Conservation (phyloP, 1,284 basidiomycete genomes). For the Testicularia cyperi region DNA sequence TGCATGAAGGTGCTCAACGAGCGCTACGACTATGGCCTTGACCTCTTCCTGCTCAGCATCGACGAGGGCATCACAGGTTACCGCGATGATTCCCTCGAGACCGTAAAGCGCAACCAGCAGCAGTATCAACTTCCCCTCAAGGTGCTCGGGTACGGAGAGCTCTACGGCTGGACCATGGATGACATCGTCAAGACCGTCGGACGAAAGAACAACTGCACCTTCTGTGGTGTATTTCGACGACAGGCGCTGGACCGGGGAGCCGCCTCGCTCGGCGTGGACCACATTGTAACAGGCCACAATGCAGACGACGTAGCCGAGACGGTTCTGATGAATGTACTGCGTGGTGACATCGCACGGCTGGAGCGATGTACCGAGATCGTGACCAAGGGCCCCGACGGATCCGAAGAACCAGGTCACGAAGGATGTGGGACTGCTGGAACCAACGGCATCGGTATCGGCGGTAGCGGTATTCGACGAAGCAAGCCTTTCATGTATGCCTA, state of each 20-base stretch:
- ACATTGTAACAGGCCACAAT: constrained; percentile 98
- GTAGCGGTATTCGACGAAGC: constrained; percentile 90
- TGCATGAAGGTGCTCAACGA: constrained; percentile 95
- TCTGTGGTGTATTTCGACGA: constrained; percentile 94
- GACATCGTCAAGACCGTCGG: constrained; percentile 88
- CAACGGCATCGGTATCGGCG: constrained; percentile 58
- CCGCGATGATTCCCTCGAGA: constrained; percentile 96
- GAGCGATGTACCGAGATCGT: constrained; percentile 92
- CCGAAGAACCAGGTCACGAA: constrained; percentile 59
- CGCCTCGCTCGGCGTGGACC: constrained; percentile 82
- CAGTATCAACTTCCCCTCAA: constrained; percentile 95
- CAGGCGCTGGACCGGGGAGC: constrained; percentile 96
- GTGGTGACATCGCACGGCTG: constrained; percentile 91
- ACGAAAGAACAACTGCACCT: constrained; percentile 98
- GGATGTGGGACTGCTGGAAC: constrained; percentile 36
- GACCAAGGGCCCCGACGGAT: constrained; percentile 44
- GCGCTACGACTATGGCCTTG: constrained; percentile 86
- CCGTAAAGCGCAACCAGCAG: constrained; percentile 93
- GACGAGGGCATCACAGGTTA: constrained; percentile 99
- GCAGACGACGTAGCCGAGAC: constrained; percentile 99
- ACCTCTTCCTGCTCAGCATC: constrained; percentile 90
- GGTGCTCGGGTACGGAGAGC: constrained; percentile 90
- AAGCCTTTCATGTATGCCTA: constrained; percentile 99
- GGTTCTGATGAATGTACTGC: constrained; percentile 98
- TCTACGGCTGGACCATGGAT: constrained; percentile 99